Conservation (phyloP, 78 protist genomes). For the Dictyostelium intermedium region DNA sequence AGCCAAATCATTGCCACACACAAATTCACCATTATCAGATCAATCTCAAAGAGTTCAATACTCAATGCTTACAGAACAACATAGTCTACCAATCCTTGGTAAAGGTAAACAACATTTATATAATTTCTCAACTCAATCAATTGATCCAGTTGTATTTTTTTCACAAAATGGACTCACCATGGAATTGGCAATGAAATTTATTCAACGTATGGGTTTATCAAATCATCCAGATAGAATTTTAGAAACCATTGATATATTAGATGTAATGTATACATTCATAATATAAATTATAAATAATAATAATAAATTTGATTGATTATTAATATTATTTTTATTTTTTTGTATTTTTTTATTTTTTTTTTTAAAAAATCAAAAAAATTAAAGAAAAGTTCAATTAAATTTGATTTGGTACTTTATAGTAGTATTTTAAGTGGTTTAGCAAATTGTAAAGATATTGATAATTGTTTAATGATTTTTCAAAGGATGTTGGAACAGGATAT, state of each 20-base stretch:
- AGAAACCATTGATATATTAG: conserved; percentile 9
- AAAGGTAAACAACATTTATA: conserved; percentile 61
- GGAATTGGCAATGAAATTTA: neutral
- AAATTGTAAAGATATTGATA: conserved; percentile 26
- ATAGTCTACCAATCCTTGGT: conserved; percentile 8
- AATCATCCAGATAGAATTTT: conserved; percentile 15
- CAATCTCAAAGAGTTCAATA: conserved; percentile 21
- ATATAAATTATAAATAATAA: neutral
- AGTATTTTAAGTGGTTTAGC: neutral
- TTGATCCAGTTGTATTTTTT: neutral
- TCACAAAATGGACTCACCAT: neutral
- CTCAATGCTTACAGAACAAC: neutral
- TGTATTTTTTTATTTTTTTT: neutral
- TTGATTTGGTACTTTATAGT: neutral
- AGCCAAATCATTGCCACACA: conserved; percentile 18
- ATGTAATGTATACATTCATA: neutral
- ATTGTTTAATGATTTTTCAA: conserved; percentile 13
- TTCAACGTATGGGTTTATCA: conserved; percentile 22
- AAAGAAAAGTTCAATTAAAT: neutral
- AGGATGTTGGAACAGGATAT: conserved; percentile 11
- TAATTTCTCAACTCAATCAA: neutral
- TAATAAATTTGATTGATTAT: neutral
- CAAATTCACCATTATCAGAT: conserved; percentile 64
- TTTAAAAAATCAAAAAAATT: neutral
- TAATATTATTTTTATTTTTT: neutral